Conservation (phyloP, 2,329 filamentous ascomycete genomes). For the Aureobasidium pullulans region DNA sequence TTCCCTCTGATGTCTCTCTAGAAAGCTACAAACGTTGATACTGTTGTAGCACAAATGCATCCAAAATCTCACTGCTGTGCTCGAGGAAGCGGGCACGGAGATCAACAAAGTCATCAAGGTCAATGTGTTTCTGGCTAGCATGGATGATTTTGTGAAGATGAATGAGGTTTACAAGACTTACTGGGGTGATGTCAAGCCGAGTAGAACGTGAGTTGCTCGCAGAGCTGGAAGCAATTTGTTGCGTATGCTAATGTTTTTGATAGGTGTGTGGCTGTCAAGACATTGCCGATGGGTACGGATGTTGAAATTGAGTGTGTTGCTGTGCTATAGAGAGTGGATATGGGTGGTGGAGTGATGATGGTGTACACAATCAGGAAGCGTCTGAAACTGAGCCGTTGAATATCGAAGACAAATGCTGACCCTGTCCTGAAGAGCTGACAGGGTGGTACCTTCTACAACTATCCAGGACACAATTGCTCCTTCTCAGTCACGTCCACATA, state of each 20-base stretch:
- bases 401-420: too few relatives aligned
- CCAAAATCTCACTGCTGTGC: slow-evolving; percentile 51
- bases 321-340: slow-evolving; percentile 22
- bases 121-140: slow-evolving; percentile 58
- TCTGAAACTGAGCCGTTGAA: too few relatives aligned
- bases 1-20: too few relatives aligned
- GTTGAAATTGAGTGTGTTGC: slow-evolving; percentile 49
- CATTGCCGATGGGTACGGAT: slow-evolving; percentile 43
- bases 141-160: slow-evolving; percentile 56
- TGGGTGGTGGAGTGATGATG: too few relatives aligned
- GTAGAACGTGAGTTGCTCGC: slow-evolving; percentile 23
- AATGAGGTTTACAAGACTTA: slow-evolving; percentile 45
- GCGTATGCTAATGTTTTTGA: not conserved
- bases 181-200: slow-evolving; percentile 27
- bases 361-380: too few relatives aligned
- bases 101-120: slow-evolving; percentile 59
- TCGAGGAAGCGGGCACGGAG: slow-evolving; percentile 53
- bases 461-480: too few relatives aligned
- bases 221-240: too few relatives aligned
- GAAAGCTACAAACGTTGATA: too few relatives aligned
- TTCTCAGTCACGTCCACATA: too few relatives aligned
- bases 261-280: slow-evolving; percentile 46
- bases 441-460: not conserved
- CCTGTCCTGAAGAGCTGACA: not conserved
- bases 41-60: slow-evolving; percentile 52